Evolutionary conservation across 768 basidiomycete species (phyloP), one percentile per base, ranked within the genome.

Genomic region (Kwoniella sp.): DNA sequence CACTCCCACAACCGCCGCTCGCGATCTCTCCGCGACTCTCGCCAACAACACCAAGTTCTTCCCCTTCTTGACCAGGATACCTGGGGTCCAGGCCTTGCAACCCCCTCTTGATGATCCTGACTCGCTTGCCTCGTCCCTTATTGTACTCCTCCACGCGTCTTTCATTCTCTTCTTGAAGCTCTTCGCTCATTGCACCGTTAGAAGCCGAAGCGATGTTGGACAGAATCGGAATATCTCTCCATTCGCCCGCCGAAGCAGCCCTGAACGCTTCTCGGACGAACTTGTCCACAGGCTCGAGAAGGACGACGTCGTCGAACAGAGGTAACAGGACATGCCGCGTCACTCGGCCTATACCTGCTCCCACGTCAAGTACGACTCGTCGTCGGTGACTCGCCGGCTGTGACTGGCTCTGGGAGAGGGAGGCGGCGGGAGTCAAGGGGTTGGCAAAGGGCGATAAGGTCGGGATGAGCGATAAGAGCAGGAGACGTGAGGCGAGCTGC

Each of bases 341-440:
- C 28, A 96, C 93, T 58, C 95, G 88, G 12, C 95, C 95, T 54
- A 99, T 89, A 12, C 95, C 95, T 5, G 93, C 93, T 48, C 84
- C 95, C 63, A 93, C 92, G 74, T 99, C 95, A 23, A 99, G 85
- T 0, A 90, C 93, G 51, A 91, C 86, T 4, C 50, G 50, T 28
- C 84, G 86, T 52, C 87, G 83, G 25, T 84, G 83, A 45, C 4
- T 9, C 12, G 76, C n/a, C 15, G 73, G 74, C 3, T 13, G 45
- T 4, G 58, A 5, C 22, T 17, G 12, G 65, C 48, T 20, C 13
- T 41, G 9, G 2, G 63, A 38, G 2, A 58, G 37, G 11, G 57
- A 61, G 22, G 53, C 64, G 8, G 83, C 1, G 85, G 87, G 55
- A 8, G 86, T 85, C 55, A 92, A 79, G 2, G 90, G 86, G 38